A percentile compares a stretch with the other conserved stretches of the same genome.
Conservation (phyloP, 257 asterid species). For the Cordia subcordata region DNA sequence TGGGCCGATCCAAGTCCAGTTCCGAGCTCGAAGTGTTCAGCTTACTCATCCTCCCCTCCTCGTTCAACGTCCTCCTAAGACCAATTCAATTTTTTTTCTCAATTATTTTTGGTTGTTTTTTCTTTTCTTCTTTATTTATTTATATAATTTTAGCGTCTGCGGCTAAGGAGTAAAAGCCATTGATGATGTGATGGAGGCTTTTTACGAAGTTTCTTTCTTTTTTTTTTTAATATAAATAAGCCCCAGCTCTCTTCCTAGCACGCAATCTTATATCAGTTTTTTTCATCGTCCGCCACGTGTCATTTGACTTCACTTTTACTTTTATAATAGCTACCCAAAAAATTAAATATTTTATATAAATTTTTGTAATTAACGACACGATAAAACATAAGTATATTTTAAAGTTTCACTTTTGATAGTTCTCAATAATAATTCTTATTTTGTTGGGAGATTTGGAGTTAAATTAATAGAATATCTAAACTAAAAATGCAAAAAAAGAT, state of each 20-base stretch:
- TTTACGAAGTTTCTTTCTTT: neutral
- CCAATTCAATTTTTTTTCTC: neutral
- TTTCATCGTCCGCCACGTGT: neutral
- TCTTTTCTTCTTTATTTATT: no score
- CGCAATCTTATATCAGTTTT: neutral
- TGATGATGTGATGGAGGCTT: neutral
- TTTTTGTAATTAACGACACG: no score
- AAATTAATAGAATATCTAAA: no score
- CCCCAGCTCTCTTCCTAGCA: neutral
- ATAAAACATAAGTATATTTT: no score
- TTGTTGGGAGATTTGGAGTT: no score
- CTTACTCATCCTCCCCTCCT: conserved; percentile 29
- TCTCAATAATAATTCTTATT: no score
- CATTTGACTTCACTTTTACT: neutral
- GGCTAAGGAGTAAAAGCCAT: neutral
- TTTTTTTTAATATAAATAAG: no score
- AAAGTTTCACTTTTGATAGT: no score
- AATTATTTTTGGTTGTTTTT: neutral
- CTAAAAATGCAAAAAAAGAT: no score
- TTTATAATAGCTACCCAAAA: no score
- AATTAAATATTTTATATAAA: no score
- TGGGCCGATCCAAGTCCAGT: conserved; percentile 90
- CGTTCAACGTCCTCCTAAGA: neutral
- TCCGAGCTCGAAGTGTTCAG: conserved; percentile 57
- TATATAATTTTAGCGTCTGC: neutral